Percentiles rank a stretch among this genome's conserved stretches.
phyloP scores from a whole-genome alignment of 2,329 filamentous ascomycete genomes.

The Akanthomyces lecanii region DNA sequence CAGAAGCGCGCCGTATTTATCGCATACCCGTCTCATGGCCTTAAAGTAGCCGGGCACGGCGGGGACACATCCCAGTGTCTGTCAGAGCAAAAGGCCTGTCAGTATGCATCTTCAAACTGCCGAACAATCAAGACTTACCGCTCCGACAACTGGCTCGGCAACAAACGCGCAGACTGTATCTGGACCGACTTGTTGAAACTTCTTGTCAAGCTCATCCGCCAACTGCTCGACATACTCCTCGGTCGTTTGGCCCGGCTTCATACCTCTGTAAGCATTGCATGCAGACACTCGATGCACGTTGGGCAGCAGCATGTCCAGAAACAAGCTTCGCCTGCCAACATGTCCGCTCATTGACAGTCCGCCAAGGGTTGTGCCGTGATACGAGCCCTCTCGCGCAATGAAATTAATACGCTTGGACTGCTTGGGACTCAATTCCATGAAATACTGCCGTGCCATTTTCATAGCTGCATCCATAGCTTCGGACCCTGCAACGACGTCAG shows the following conservation, averaged over 20 bases:
- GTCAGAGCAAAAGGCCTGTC: not conserved
- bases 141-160: constrained; percentile 67
- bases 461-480: constrained; percentile 42
- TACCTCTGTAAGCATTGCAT: constrained; percentile 60
- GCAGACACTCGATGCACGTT: constrained; percentile 58
- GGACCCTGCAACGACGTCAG: constrained; percentile 40
- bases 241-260: constrained; percentile 46
- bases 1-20: constrained; percentile 67
- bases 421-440: constrained; percentile 36
- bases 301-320: constrained; percentile 54
- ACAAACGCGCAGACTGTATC: constrained; percentile 67
- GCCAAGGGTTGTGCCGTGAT: constrained; percentile 69
- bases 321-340: constrained; percentile 53
- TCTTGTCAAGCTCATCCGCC: constrained; percentile 59
- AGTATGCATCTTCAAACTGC: not conserved
- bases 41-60: constrained; percentile 64
- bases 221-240: constrained; percentile 57
- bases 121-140: constrained; percentile 25
- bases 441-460: constrained; percentile 45
- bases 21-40: constrained; percentile 64
- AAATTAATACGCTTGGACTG: constrained; percentile 58
- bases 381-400: constrained; percentile 64
- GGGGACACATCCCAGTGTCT: constrained; percentile 59
- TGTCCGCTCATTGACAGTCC: constrained; percentile 62
- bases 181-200: constrained; percentile 60